These are phyloP conservation scores for Pseudomassariella vexata DNA, from an alignment of 2,329 filamentous ascomycete genomes.

Conservation along the genomic window DNA sequence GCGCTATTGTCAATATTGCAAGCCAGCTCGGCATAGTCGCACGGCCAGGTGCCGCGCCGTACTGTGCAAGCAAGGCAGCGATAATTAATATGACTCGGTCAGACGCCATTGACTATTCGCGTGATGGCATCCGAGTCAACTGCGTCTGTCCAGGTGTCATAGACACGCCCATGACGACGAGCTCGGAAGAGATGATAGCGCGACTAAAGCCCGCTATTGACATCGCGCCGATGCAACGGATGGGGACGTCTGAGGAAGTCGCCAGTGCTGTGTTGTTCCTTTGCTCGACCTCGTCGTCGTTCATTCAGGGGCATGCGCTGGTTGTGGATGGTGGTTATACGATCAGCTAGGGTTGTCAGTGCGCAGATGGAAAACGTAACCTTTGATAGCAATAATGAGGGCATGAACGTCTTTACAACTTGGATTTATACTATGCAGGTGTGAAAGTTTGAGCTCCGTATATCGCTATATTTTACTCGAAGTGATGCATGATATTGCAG, in stretches of 20 bases:
- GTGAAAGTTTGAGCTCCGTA: no score
- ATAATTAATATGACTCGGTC: conserved; percentile 51
- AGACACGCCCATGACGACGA: conserved; percentile 39
- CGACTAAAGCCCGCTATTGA: conserved; percentile 33
- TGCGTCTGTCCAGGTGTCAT: conserved; percentile 37
- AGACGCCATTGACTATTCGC: conserved; percentile 51
- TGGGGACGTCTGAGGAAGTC: conserved; percentile 43
- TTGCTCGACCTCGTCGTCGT: conserved; percentile 41
- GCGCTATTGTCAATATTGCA: conserved; percentile 45
- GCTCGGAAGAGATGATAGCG: conserved; percentile 29
- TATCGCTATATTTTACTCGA: no score
- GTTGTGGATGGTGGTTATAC: conserved; percentile 49
- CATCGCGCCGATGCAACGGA: conserved; percentile 44
- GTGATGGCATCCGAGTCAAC: conserved; percentile 30
- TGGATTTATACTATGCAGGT: no score
- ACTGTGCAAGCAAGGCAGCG: conserved; percentile 53
- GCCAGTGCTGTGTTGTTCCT: conserved; percentile 44
- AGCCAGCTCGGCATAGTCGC: conserved; percentile 46
- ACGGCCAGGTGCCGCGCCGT: conserved; percentile 41
- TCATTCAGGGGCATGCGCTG: conserved; percentile 45
- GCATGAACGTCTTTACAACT: no score
- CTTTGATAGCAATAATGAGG: no score
- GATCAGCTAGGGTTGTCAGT: no score
- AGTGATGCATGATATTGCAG: no score
- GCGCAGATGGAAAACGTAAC: no score